phyloP scores from a whole-genome alignment of 768 basidiomycete species.

The Pleurotus cornucopiae region DNA sequence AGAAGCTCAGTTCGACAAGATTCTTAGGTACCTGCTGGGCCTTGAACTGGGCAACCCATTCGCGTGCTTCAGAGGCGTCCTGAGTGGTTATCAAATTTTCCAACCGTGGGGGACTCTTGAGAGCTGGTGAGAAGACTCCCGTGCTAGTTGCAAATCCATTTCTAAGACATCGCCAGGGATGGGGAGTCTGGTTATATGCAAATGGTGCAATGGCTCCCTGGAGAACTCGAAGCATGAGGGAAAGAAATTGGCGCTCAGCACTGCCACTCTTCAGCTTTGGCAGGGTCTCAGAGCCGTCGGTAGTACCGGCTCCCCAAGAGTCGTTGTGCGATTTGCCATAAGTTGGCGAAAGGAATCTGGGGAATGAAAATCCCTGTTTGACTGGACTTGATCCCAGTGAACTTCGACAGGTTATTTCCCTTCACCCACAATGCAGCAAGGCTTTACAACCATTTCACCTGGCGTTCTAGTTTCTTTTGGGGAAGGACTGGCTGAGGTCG shows the following conservation, averaged over 20 bases:
- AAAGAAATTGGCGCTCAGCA: background rate
- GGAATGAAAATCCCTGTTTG: too few relatives aligned
- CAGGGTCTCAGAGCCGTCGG: background rate
- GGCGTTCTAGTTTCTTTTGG: background rate
- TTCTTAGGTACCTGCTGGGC: constrained; percentile 40
- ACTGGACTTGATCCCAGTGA: too few relatives aligned
- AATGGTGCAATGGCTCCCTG: too few relatives aligned
- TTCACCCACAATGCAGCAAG: background rate
- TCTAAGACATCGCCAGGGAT: too few relatives aligned
- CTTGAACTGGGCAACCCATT: constrained; percentile 53
- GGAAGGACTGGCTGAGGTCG: background rate
- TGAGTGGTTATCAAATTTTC: constrained; percentile 28
- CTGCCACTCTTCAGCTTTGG: background rate
- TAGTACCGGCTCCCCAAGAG: background rate
- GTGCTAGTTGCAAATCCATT: too few relatives aligned
- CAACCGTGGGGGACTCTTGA: constrained; percentile 43
- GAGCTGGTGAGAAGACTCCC: background rate
- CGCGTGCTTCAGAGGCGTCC: constrained; percentile 43
- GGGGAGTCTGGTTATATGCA: too few relatives aligned
- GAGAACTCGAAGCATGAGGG: too few relatives aligned
- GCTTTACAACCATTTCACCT: background rate
- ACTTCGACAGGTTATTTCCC: background rate
- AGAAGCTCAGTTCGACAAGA: constrained; percentile 61
- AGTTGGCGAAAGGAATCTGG: too few relatives aligned
- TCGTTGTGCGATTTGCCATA: too few relatives aligned